Evolutionary conservation across 164 flowering plant species (phyloP).

Genomic region (Chimonanthus praecox): DNA sequence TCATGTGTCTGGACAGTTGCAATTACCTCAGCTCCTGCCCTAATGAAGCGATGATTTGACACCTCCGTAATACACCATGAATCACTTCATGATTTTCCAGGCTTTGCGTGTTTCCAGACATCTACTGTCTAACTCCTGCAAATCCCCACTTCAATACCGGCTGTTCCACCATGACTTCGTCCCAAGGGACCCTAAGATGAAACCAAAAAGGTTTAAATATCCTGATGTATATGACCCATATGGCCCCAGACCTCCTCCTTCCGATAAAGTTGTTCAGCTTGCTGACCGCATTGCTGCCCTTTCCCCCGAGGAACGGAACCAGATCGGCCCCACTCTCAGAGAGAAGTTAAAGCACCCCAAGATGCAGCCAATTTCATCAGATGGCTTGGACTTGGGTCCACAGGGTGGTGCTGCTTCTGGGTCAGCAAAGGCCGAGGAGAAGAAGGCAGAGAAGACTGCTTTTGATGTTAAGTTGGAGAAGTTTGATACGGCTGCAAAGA

Average conservation of each 20-base stretch:
- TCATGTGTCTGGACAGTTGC: too few species aligned
- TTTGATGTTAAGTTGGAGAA: constrained; percentile 10
- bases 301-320: not conserved
- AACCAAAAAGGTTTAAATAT: constrained; percentile 8
- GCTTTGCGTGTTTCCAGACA: not conserved
- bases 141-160: not conserved
- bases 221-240: constrained; percentile 7
- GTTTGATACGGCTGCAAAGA: constrained; percentile 11
- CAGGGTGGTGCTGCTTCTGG: constrained; percentile 17
- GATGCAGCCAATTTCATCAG: constrained; percentile 6
- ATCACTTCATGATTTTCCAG: not conserved
- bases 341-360: constrained; percentile 50
- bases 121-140: not conserved
- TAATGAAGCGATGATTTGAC: not conserved
- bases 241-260: constrained; percentile 5
- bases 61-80: not conserved
- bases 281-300: constrained; percentile 29
- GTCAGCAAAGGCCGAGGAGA: constrained; percentile 9
- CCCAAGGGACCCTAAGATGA: not conserved
- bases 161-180: not conserved
- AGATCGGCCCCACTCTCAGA: constrained; percentile 42
- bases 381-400: constrained; percentile 6
- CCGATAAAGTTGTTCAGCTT: constrained; percentile 53
- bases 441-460: constrained; percentile 7
- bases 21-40: not conserved